Percentiles rank a stretch among this genome's conserved stretches.
phyloP scores from a whole-genome alignment of 1,284 basidiomycete species.

The Schizophyllum commune region DNA sequence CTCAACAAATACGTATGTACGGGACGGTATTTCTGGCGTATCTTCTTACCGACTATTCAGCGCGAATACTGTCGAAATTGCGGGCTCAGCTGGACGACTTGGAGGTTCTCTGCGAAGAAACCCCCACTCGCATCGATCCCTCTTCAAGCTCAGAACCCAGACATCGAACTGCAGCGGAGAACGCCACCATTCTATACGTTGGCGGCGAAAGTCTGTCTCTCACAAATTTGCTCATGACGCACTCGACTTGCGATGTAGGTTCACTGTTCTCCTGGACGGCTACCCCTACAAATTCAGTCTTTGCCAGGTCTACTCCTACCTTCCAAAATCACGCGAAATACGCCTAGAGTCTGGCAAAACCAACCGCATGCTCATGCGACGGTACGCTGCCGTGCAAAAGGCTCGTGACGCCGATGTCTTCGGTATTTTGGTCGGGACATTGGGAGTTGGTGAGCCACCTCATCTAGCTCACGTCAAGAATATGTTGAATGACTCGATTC shows the following conservation, averaged over 20 bases:
- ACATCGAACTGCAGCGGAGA: neutral
- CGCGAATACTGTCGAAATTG: neutral
- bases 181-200: constrained; percentile 65
- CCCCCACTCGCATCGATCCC: neutral
- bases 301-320: constrained; percentile 80
- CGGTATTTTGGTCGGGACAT: constrained; percentile 91
- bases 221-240: constrained; percentile 83
- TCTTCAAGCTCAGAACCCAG: neutral
- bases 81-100: neutral
- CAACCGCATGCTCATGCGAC: constrained; percentile 86
- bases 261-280: too few relatives aligned
- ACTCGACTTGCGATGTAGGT: constrained; percentile 38
- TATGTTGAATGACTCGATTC: too few relatives aligned
- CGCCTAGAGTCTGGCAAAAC: constrained; percentile 57
- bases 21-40: constrained; percentile 8
- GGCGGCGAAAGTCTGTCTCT: constrained; percentile 79
- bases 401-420: constrained; percentile 92
- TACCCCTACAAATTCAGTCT: too few relatives aligned
- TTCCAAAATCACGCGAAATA: constrained; percentile 46
- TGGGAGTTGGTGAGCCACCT: constrained; percentile 69
- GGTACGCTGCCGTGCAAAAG: constrained; percentile 84
- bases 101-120: neutral
- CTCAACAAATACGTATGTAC: constrained; percentile 65
- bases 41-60: neutral
- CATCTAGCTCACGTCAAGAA: too few relatives aligned